Base-by-base conservation (phyloP, 2,329 filamentous ascomycete genomes). In the Pseudohalonectria lignicola region DNA sequence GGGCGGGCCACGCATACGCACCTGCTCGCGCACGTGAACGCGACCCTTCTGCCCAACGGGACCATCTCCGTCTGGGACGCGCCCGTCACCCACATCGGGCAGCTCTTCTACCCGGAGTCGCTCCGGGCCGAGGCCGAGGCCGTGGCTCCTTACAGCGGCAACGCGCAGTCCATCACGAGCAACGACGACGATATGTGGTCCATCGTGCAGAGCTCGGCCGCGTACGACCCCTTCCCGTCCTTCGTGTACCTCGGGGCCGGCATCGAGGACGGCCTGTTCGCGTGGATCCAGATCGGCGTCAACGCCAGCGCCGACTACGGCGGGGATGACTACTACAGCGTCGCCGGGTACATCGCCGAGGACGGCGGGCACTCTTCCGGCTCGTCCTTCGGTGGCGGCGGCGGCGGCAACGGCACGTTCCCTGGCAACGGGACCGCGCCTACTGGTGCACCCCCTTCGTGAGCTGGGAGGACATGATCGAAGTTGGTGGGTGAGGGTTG, bases 21-120 rank as follows among this genome's bases (percentile, higher is more conserved):
- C 51, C 50, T 71, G 34, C 52, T 67, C 39, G 31, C 26, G 3
- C 66, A 72, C 50, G 41, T 53, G 26, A 54, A 59, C 42, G 60
- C 56, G 12, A 60, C 54, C 1, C 41, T 53, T 19, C 44, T 50
- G 28, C 32, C 50, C 16, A 67, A 67, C 50, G 47, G 69, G 49
- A 70, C 67, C 39, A 71, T 73, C 43, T 18, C 33, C 13, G 54
- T 56, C 30, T 10, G 7, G 8, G 69, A 63, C 42, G 61, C 63
- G 13, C 62, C 57, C 36, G 64, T 72, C 41, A 66, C 69, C 7
- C 76, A 82, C 56, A 64, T 80, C 29, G 76, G 77, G 15, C 77
- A 83, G 52, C 50, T 77, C 36, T 82, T 76, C 64, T 76, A 78
- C 52, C 74, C 80, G 52, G 69, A 79, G 51, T 60, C 63, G 44